These are phyloP conservation scores for Pyrenopolyporus hunteri DNA, from an alignment of 495 filamentous ascomycete genomes.

Conservation along the genomic window DNA sequence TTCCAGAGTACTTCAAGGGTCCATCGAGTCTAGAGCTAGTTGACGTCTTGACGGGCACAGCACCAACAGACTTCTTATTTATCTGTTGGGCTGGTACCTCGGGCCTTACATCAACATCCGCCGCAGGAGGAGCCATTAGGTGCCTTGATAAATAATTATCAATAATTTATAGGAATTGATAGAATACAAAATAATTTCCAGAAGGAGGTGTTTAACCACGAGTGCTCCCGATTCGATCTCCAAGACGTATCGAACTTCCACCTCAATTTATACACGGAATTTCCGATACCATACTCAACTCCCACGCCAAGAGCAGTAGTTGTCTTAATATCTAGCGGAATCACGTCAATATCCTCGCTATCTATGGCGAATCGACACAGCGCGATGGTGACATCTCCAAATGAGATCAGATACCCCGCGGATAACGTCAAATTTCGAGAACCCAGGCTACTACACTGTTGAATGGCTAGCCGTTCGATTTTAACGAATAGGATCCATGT, in stretches of 20 bases:
- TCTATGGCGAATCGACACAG: slow-evolving; percentile 28
- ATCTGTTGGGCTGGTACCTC: slow-evolving; percentile 52
- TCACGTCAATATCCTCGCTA: slow-evolving; percentile 29
- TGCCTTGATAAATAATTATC: slow-evolving; percentile 7
- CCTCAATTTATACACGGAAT: slow-evolving; percentile 13
- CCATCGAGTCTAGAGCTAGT: slow-evolving; percentile 81
- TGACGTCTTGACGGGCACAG: slow-evolving; percentile 70
- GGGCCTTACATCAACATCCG: slow-evolving; percentile 42
- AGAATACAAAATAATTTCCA: neutral
- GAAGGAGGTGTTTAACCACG: neutral
- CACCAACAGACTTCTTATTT: slow-evolving; percentile 45
- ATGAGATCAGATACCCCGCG: slow-evolving; percentile 40
- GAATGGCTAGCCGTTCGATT: slow-evolving; percentile 3
- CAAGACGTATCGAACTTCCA: neutral
- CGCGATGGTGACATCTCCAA: slow-evolving; percentile 17
- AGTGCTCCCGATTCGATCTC: neutral
- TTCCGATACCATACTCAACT: slow-evolving; percentile 1
- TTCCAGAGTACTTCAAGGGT: slow-evolving; percentile 75
- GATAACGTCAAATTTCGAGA: slow-evolving; percentile 30
- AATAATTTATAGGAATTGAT: neutral
- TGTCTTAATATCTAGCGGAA: slow-evolving; percentile 20
- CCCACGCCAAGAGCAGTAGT: slow-evolving; percentile 2
- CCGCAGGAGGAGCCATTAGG: slow-evolving; percentile 47
- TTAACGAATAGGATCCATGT: slow-evolving; percentile 7
- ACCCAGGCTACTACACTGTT: neutral